Base-by-base conservation (phyloP, 345 rosid genomes). In the Anacardium occidentale region DNA sequence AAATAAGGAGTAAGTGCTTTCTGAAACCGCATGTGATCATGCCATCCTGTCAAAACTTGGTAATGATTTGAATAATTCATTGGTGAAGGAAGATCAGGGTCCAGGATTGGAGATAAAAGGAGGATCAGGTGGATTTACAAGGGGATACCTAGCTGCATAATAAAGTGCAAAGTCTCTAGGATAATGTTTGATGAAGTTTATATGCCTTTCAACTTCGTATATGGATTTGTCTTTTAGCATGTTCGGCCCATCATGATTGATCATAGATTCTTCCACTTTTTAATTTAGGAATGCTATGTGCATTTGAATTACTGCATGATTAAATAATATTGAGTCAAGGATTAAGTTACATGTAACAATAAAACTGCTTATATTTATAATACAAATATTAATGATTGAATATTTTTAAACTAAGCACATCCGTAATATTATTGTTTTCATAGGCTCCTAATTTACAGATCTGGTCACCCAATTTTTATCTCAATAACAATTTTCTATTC, bases 51-150 rank as follows among this genome's bases (percentile, higher is more conserved):
- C 25, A 25, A 44, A 5, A 26, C 26, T 17, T 10, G 3, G 17
- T 9, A 52, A 67, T 10, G 40, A 34, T 58, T 12, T 12, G 7
- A 52, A 13, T 52, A 51, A 67, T 66, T 24, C 51, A 52, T 53
- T 6, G 59, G 63, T 42, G 50, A 54, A 25, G 1, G 8, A 61
- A 59, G 20, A 60, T 9, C 29, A 68, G n/a, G 50, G 13, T 42
- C 52, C 52, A 21, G 62, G 44, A 10, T 69, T 12, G 6, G 73
- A 57, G 64, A 12, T n/a, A 40, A 64, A n/a, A 71, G 50, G 45
- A n/a, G 21, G 67, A 61, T 52, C 58, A 50, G 0, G 45, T 47
- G 59, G 29, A 29, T 69, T 11, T 48, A 10, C 54, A 37, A 12
- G 71, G 32, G 56, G 54, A n/a, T 65, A 21, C 12, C 6, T 59